phyloP scores from a whole-genome alignment of 2,329 filamentous ascomycete species.

The Sclerotinia sclerotiorum region DNA sequence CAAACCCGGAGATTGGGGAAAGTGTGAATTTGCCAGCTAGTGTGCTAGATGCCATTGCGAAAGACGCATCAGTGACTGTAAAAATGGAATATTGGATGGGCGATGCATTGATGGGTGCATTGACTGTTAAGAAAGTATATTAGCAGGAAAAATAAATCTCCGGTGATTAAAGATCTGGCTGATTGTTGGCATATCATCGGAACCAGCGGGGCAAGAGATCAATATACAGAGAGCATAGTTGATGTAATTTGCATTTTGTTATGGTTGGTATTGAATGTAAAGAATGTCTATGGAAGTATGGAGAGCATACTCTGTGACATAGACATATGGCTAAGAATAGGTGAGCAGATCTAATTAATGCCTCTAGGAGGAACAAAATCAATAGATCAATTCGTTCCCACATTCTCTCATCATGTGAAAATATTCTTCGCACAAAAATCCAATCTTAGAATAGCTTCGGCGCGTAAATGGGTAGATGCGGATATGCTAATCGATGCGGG shows the following conservation, averaged over 20 bases:
- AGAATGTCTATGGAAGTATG: no score
- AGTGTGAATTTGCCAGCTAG: not conserved
- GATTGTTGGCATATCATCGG: not conserved
- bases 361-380: not conserved
- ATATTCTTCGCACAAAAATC: not conserved
- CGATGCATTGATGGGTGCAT: constrained; percentile 7
- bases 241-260: constrained; percentile 10
- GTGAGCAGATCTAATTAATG: not conserved
- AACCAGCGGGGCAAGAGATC: constrained; percentile 8
- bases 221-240: not conserved
- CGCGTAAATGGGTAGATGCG: constrained; percentile 15
- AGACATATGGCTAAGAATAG: not conserved
- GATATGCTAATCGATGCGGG: not conserved
- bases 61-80: not conserved
- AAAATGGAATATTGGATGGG: not conserved
- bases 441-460: constrained; percentile 11
- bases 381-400: not conserved
- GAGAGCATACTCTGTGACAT: not conserved
- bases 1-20: not conserved
- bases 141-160: not conserved
- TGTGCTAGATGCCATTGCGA: not conserved
- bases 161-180: not conserved
- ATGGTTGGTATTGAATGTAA: not conserved
- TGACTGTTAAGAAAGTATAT: not conserved
- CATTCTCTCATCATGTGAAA: not conserved